Conservation (phyloP, 441 rosid species). For the Aquilaria agallochum region DNA sequence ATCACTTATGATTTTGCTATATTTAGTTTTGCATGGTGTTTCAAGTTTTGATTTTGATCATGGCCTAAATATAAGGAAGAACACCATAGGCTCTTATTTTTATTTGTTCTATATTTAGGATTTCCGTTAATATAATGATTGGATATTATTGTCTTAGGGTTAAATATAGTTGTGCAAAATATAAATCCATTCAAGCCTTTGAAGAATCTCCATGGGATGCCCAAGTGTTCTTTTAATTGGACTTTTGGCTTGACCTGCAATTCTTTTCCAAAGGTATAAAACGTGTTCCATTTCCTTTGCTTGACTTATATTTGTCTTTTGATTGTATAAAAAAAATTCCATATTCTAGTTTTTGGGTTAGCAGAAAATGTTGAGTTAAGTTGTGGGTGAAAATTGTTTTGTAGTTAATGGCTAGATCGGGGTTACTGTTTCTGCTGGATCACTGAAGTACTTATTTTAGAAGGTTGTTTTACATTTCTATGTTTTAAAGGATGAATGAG, state of each 20-base stretch:
- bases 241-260: slow-evolving; percentile 17
- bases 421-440: slow-evolving; percentile 21
- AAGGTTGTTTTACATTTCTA: no score
- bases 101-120: slow-evolving; percentile 11
- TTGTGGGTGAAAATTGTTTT: slow-evolving; percentile 32
- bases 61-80: no score
- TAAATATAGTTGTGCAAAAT: neutral
- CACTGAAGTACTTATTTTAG: neutral
- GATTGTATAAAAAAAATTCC: neutral
- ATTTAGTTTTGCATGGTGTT: no score
- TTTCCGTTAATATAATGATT: neutral
- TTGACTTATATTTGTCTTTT: neutral
- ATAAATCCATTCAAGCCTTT: slow-evolving; percentile 18
- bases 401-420: slow-evolving; percentile 34
- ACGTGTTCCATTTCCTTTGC: slow-evolving; percentile 5
- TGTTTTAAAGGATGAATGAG: no score
- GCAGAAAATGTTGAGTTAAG: slow-evolving; percentile 23
- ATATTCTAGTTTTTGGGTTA: slow-evolving; percentile 20
- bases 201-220: slow-evolving; percentile 31
- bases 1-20: no score
- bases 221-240: slow-evolving; percentile 34
- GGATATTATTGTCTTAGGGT: slow-evolving; percentile 3
- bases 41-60: no score
- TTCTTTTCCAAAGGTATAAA: slow-evolving; percentile 23
- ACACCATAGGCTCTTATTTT: no score